Percentiles rank a stretch among this genome's conserved stretches.
Evolutionary conservation across 2,329 filamentous ascomycete genomes (phyloP).

Genomic region (Colletotrichum sp.): DNA sequence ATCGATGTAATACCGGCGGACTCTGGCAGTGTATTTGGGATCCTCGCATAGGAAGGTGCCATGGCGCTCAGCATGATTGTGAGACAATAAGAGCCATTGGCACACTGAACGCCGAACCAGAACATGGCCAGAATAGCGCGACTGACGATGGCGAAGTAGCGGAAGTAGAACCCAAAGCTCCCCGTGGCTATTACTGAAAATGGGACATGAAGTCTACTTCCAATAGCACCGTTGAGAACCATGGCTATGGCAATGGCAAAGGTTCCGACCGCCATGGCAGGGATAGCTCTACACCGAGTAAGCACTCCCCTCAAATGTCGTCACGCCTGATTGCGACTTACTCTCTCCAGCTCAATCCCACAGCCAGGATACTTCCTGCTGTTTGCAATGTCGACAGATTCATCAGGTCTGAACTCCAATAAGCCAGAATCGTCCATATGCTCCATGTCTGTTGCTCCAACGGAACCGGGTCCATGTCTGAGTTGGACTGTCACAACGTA

Average conservation of each 20-base stretch:
- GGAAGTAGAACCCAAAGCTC: conserved; percentile 42
- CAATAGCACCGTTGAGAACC: conserved; percentile 41
- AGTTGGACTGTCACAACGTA: not conserved
- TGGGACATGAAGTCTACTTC: conserved; percentile 39
- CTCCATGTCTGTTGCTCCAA: conserved; percentile 34
- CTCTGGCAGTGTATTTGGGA: conserved; percentile 57
- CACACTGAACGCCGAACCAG: conserved; percentile 66
- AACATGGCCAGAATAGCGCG: conserved; percentile 52
- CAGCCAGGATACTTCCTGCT: conserved; percentile 36
- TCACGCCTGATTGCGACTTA: not conserved
- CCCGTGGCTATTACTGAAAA: conserved; percentile 40
- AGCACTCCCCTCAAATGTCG: not conserved
- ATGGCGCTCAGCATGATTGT: conserved; percentile 46
- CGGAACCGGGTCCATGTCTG: conserved; percentile 18
- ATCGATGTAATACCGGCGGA: conserved; percentile 53
- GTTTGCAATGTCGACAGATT: conserved; percentile 39
- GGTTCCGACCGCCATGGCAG: conserved; percentile 32
- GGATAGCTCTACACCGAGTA: conserved; percentile 18
- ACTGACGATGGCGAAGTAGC: conserved; percentile 37
- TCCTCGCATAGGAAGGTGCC: conserved; percentile 59
- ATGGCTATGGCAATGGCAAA: conserved; percentile 53
- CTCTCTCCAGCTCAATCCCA: conserved; percentile 36
- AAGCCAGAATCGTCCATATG: conserved; percentile 37
- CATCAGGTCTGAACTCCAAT: conserved; percentile 41
- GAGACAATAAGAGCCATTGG: conserved; percentile 4